A percentile compares a stretch with the other conserved stretches of the same genome.
Conservation (phyloP, 176 grass and related monocot genomes). For the Triticum turgidum region DNA sequence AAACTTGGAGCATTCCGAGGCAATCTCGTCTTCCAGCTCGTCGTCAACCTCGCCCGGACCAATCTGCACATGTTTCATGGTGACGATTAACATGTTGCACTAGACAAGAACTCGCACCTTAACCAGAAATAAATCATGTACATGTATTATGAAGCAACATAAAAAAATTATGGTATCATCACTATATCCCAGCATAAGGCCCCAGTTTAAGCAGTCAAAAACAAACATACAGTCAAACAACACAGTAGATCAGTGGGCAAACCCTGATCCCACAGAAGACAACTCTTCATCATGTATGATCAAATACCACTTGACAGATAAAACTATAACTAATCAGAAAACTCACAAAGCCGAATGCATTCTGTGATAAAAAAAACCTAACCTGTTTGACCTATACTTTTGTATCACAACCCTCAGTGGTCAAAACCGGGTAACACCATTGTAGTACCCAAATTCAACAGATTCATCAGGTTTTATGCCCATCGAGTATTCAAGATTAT, state of each 20-base stretch:
- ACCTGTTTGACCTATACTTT: too few relatives aligned
- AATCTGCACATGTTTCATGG: slow-evolving; percentile 51
- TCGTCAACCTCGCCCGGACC: slow-evolving; percentile 95
- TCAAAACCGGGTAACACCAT: not conserved
- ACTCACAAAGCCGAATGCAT: too few relatives aligned
- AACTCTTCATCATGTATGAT: not conserved
- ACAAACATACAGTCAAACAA: not conserved
- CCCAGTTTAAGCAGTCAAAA: not conserved
- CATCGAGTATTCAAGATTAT: not conserved
- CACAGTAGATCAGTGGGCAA: not conserved
- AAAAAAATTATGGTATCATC: not conserved
- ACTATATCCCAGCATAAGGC: not conserved
- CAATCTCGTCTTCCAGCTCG: slow-evolving; percentile 89
- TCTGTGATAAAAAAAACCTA: too few relatives aligned
- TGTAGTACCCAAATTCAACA: not conserved
- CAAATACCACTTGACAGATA: not conserved
- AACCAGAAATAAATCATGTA: not conserved
- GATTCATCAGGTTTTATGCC: not conserved
- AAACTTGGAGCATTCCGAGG: slow-evolving; percentile 80
- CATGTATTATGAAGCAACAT: not conserved
- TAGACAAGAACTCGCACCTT: not conserved
- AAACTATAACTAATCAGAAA: too few relatives aligned
- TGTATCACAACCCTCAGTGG: not conserved
- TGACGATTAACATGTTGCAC: not conserved
- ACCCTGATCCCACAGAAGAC: not conserved